phyloP scores from a whole-genome alignment of 2,329 filamentous ascomycete species.

The Fusarium sp. region DNA sequence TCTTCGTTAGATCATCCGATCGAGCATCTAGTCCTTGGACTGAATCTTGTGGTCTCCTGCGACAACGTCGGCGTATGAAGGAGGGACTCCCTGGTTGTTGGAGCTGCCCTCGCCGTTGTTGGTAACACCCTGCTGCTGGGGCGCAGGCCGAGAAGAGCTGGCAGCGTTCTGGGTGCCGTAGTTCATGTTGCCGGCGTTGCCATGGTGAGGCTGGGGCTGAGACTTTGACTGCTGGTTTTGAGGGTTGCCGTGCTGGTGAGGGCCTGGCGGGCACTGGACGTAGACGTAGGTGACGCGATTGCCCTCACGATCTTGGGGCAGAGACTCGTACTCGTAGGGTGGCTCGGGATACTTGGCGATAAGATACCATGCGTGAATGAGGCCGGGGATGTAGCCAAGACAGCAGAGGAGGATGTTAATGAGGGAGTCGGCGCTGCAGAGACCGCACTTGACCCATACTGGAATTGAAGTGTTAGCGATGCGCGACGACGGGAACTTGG shows the following conservation, averaged over 20 bases:
- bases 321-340: constrained; percentile 75
- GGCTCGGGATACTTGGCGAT: constrained; percentile 89
- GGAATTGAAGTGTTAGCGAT: constrained; percentile 28
- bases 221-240: constrained; percentile 45
- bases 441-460: constrained; percentile 97
- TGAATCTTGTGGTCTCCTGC: constrained; percentile 94
- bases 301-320: constrained; percentile 68
- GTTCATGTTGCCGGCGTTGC: constrained; percentile 52
- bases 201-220: constrained; percentile 50
- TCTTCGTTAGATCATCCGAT: background rate
- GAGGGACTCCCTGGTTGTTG: constrained; percentile 69
- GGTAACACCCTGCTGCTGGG: constrained; percentile 51
- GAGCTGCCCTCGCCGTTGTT: constrained; percentile 57
- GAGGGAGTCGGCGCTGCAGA: constrained; percentile 91
- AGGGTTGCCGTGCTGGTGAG: constrained; percentile 50
- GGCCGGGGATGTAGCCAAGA: constrained; percentile 84
- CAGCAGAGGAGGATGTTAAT: constrained; percentile 94
- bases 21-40: constrained; percentile 50
- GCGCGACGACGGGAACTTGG: constrained; percentile 5
- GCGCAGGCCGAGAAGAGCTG: constrained; percentile 44
- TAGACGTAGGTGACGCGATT: constrained; percentile 82
- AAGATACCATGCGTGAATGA: constrained; percentile 98
- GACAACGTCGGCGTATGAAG: constrained; percentile 90
- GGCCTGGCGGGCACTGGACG: constrained; percentile 64
- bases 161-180: constrained; percentile 58